Evolutionary conservation across 306 rosid genomes (phyloP).

Genomic region (Castanospermum australe): DNA sequence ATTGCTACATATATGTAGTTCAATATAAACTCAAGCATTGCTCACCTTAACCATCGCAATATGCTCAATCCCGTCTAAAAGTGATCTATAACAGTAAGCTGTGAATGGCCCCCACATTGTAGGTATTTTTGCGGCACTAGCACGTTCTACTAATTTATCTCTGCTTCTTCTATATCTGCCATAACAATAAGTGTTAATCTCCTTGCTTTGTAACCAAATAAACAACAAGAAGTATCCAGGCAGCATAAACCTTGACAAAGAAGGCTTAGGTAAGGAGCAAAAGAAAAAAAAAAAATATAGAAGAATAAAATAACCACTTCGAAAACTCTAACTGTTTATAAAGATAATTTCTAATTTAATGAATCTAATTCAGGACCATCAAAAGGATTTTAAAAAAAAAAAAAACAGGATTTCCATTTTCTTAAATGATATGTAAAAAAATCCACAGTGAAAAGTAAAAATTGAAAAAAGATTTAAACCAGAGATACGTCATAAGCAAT

Average conservation of each 20-base stretch:
- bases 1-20: neutral
- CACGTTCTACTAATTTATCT: constrained; percentile 64
- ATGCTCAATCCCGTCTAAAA: constrained; percentile 90
- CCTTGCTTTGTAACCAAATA: constrained; percentile 9
- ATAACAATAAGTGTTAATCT: constrained; percentile 17
- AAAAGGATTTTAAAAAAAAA: neutral
- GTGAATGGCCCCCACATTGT: constrained; percentile 95
- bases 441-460: neutral
- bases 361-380: neutral
- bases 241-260: neutral
- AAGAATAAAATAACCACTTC: neutral
- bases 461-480: neutral
- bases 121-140: constrained; percentile 82
- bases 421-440: neutral
- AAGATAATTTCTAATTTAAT: neutral
- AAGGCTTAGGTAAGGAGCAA: neutral
- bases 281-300: neutral
- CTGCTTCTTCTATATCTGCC: constrained; percentile 92
- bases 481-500: neutral
- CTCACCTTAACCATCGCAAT: constrained; percentile 98
- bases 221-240: constrained; percentile 5
- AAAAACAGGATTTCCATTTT: neutral
- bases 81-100: constrained; percentile 76
- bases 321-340: neutral
- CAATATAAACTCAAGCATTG: neutral